Conservation (phyloP, 306 rosid genomes). For the Citrullus amarus region DNA sequence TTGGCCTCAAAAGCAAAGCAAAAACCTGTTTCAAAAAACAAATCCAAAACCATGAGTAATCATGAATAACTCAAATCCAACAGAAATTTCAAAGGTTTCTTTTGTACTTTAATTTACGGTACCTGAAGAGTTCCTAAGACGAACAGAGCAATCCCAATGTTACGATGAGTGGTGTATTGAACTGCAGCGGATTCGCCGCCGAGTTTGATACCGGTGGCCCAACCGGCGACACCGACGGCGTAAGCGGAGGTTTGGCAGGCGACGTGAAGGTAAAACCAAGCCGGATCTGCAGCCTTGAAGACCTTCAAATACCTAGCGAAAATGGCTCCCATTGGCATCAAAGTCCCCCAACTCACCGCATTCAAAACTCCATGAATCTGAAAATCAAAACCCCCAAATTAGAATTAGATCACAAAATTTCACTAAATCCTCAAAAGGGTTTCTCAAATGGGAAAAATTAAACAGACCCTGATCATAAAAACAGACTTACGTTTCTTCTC, state of each 20-base stretch:
- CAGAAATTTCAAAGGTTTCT: background rate
- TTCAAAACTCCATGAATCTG: slow-evolving; percentile 55
- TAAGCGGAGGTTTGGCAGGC: slow-evolving; percentile 13
- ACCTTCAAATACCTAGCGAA: slow-evolving; percentile 57
- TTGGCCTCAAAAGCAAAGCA: slow-evolving; percentile 12
- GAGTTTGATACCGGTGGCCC: slow-evolving; percentile 13
- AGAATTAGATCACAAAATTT: too few species aligned
- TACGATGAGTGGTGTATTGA: background rate
- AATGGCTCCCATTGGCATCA: slow-evolving; percentile 52
- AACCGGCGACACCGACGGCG: slow-evolving; percentile 12
- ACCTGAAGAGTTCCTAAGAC: slow-evolving; percentile 10
- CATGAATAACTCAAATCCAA: too few species aligned
- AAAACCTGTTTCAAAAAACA: background rate
- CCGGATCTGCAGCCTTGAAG: slow-evolving; percentile 36
- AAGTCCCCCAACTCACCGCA: slow-evolving; percentile 46
- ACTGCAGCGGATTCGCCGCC: background rate
- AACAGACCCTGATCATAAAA: background rate
- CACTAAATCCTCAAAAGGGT: background rate
- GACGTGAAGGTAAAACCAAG: slow-evolving; percentile 17
- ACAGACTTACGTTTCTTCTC: slow-evolving; percentile 7
- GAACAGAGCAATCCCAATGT: slow-evolving; percentile 13
- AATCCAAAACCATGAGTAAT: background rate
- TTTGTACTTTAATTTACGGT: background rate
- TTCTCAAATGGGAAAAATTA: background rate
- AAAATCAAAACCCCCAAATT: background rate